Conservation (phyloP, 306 rosid species). For the Prunus kanzakura region DNA sequence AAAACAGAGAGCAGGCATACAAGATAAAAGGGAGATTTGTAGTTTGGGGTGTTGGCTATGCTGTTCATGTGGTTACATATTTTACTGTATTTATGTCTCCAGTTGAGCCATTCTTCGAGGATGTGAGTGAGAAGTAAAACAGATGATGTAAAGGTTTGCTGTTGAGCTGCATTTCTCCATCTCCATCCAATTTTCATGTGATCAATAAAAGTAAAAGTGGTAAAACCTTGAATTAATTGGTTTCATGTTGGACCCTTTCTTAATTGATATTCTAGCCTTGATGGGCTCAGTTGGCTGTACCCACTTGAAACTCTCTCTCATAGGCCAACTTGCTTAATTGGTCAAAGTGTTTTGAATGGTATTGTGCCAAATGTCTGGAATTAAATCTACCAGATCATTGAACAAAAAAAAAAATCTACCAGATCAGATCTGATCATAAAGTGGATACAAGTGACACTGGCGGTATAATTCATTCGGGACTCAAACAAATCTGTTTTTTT, state of each 20-base stretch:
- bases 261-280: not conserved
- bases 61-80: constrained; percentile 20
- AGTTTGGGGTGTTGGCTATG: constrained; percentile 14
- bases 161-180: constrained; percentile 30
- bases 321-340: not conserved
- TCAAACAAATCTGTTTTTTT: no score
- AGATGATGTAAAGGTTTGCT: constrained; percentile 41
- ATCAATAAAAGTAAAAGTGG: constrained; percentile 37
- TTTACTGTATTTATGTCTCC: constrained; percentile 27
- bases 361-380: not conserved
- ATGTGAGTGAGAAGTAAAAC: constrained; percentile 34
- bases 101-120: constrained; percentile 61
- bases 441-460: no score
- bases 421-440: not conserved
- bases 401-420: not conserved
- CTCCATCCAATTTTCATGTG: constrained; percentile 43
- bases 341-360: not conserved
- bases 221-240: constrained; percentile 12
- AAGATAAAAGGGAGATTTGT: constrained; percentile 32
- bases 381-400: not conserved
- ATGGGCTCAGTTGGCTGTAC: not conserved
- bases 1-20: constrained; percentile 40
- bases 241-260: not conserved
- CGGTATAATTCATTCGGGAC: no score
- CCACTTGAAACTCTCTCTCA: not conserved